Base-by-base conservation (phyloP, 108 stramenopile species). In the Mayamaea pseudoterrestris region DNA sequence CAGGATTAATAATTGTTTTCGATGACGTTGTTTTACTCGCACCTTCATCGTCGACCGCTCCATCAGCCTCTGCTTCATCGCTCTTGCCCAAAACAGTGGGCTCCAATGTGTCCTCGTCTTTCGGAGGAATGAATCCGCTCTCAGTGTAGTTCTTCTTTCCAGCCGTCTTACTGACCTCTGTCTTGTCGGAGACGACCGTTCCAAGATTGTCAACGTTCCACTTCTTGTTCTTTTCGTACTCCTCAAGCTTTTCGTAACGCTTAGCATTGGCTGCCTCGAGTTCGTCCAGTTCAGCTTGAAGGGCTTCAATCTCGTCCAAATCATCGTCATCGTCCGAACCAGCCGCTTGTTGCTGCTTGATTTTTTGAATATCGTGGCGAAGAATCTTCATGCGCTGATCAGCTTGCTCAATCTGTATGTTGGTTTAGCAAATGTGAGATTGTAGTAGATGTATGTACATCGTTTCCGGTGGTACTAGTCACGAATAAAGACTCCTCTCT, bases 131-230 rank as follows among this genome's bases (percentile, higher is more conserved):
- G 61, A 66, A 86, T 42, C 90, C 93, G 13, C 62, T 54, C 32
- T 69, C 66, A 1, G 78, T 68, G 53, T 80, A 83, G 32, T 73
- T 80, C 23, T 43, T 50, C 45, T 84, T 77, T 18, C 41, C 78
- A 32, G 73, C 89, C 40, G 67, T 64, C 28, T 68, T 48, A 64
- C 90, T 95, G 13, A 97, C 73, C 61, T 93, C 77, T 21, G 96
- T 95, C 43, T 88, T 55, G 57, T 98, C 94, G 52, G 94, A 90
- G 46, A 71, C 80, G 23, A 95, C 87, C 56, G 83, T 63, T 65
- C 87, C 90, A 68, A 98, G 90, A 61, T 98, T 98, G 50, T 98
- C 96, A 13, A 94, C 88, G 57, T 95, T 98, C 93, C 92, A 94
- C 65, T 90, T 95, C 65, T 93, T 92, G 58, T 94, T 85, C 62